These are phyloP conservation scores for Melaleuca quinquenervia DNA, from an alignment of 345 rosid species.

Conservation along the genomic window DNA sequence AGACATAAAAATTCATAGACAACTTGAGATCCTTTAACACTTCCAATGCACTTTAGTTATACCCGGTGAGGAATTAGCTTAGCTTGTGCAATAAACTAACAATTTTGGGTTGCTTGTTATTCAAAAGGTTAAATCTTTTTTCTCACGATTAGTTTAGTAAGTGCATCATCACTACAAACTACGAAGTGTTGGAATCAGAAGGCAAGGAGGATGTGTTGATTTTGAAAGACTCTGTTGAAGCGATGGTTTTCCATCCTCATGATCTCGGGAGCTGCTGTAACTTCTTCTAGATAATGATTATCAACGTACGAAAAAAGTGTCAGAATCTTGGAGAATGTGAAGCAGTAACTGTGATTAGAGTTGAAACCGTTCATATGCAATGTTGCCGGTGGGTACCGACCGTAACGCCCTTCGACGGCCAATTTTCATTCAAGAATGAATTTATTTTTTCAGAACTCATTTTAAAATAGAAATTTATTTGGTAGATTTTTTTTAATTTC, in stretches of 20 bases:
- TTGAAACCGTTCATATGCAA: too few species aligned
- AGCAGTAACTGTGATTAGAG: too few species aligned
- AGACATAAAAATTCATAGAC: too few species aligned
- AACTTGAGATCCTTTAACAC: not conserved
- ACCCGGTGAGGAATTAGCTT: not conserved
- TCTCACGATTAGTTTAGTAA: not conserved
- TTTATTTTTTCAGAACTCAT: too few species aligned
- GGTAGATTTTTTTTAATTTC: too few species aligned
- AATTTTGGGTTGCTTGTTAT: not conserved
- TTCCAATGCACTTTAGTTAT: not conserved
- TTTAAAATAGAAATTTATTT: too few species aligned
- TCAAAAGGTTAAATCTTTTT: not conserved
- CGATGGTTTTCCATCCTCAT: not conserved
- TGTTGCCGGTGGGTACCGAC: too few species aligned
- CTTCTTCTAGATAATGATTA: not conserved
- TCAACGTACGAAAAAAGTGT: too few species aligned
- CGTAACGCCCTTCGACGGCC: too few species aligned
- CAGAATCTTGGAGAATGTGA: too few species aligned
- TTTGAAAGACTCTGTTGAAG: not conserved
- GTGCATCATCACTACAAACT: not conserved
- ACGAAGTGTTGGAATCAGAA: not conserved
- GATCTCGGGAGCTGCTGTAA: not conserved
- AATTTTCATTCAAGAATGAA: too few species aligned
- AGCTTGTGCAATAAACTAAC: not conserved
- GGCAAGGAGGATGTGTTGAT: not conserved